A percentile compares a stretch with the other conserved stretches of the same genome.
Conservation (phyloP, 202 grass and related monocot species). For the Brachypodium distachyon region DNA sequence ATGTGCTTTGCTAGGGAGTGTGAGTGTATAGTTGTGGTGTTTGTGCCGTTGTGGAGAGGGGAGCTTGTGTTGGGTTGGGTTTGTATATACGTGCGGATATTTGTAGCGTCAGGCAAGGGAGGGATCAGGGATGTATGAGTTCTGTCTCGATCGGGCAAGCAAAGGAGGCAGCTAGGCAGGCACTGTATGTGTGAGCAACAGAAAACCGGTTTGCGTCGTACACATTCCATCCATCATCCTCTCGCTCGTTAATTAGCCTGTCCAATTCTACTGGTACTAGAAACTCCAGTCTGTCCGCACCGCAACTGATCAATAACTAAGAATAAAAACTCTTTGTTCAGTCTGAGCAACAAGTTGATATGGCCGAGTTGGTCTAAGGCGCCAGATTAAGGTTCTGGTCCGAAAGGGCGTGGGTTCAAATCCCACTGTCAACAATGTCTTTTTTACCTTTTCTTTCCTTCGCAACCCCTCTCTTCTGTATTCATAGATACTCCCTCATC, state of each 20-base stretch:
- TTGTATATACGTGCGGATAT: not conserved
- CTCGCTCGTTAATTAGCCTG: too few relatives aligned
- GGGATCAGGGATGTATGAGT: not conserved
- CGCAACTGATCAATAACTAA: too few relatives aligned
- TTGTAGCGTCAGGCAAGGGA: not conserved
- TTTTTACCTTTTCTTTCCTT: too few relatives aligned
- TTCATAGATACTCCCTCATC: too few relatives aligned
- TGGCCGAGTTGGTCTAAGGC: conserved; percentile 26
- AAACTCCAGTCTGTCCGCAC: too few relatives aligned
- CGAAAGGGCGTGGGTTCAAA: conserved; percentile 94
- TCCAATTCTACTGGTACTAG: too few relatives aligned
- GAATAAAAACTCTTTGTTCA: too few relatives aligned
- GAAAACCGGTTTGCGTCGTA: too few relatives aligned
- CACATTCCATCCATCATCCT: too few relatives aligned
- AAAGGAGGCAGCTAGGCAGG: not conserved
- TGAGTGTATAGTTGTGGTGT: not conserved
- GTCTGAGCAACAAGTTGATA: not conserved
- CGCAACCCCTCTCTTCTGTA: too few relatives aligned
- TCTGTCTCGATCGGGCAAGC: not conserved
- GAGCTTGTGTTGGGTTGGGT: not conserved
- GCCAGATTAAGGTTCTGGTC: conserved; percentile 58
- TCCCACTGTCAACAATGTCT: conserved; percentile 75
- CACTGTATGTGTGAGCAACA: not conserved
- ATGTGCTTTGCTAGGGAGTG: not conserved
- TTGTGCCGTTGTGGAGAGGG: not conserved